Evolutionary conservation across 1,284 basidiomycete genomes (phyloP), one percentile per base, ranked within the genome.

Genomic region (Chalciporus sp.): DNA sequence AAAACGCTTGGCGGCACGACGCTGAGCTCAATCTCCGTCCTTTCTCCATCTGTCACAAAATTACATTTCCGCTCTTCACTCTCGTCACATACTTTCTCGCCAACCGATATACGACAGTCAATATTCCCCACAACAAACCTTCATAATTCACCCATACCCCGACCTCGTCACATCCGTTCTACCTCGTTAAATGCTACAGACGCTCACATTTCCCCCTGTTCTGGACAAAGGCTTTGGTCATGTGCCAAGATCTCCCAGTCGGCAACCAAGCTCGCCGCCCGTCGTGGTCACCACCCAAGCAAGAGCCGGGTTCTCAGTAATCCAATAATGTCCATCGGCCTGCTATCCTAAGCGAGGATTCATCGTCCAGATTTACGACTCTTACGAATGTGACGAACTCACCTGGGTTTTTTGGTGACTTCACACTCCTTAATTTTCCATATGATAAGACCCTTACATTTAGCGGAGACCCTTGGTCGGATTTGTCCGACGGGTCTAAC

Each of bases 171-270:
- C 43, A 29, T 47, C 19, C 31, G 37, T n/a, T 31, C 27, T 23
- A n/a, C 42, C 20, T 64, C 58, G 31, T 42, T 58, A 20, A 39
- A 47, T 2, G 17, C n/a, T 9, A 40, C 55, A 23, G 55, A 58
- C 23, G 27, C 33, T 14, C 41, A 26, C 26, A 39, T 40, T 53
- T 44, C 55, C 43, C 55, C 19, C 9, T 43, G 53, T 5, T 41
- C 56, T 8, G 53, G 47, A 51, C 56, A 60, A 26, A 42, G 3
- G 23, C 26, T 68, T 28, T 68, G 66, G 66, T 70, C 66, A 33
- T 68, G 66, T 59, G 66, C 66, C 31, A 68, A 72, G 47, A 72
- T 68, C 11, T 60, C 70, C 0, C 69, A 53, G 31, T 71, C 66
- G 31, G 27, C 53, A 37, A 11, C 41, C 10, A 68, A 68, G 47